phyloP scores from a whole-genome alignment of 257 asterid species.

The Datura wrightii region DNA sequence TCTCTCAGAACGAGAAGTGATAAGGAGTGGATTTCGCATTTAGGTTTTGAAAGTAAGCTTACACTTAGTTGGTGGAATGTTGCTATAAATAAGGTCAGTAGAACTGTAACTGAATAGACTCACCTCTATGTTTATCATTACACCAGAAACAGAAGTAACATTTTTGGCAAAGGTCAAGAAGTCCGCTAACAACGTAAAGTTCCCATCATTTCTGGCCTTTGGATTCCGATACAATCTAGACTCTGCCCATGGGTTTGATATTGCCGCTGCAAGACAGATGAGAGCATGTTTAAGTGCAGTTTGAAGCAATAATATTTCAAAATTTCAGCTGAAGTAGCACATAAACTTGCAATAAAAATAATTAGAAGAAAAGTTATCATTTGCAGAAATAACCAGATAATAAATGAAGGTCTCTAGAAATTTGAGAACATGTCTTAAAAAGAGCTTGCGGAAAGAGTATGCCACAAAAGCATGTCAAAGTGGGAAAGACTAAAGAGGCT shows the following conservation, averaged over 20 bases:
- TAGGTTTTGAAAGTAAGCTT: background rate
- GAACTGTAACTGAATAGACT: constrained; percentile 32
- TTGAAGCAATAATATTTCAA: constrained; percentile 12
- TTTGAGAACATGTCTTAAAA: background rate
- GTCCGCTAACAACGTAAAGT: constrained; percentile 53
- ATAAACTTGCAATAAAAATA: background rate
- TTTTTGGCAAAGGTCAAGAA: constrained; percentile 68
- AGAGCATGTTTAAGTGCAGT: constrained; percentile 27
- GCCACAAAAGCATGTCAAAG: constrained; percentile 17
- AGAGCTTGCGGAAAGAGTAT: background rate
- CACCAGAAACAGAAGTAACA: constrained; percentile 65
- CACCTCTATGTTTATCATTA: constrained; percentile 73
- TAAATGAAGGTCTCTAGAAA: background rate
- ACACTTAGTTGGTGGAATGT: background rate
- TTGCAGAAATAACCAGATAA: background rate
- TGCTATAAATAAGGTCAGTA: constrained; percentile 23
- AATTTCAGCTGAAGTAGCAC: background rate
- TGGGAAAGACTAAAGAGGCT: constrained; percentile 7
- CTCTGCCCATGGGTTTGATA: constrained; percentile 45
- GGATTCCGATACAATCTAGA: constrained; percentile 59
- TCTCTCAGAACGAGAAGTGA: background rate
- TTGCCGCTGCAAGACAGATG: constrained; percentile 62
- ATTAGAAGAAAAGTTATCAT: background rate
- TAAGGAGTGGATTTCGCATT: background rate
- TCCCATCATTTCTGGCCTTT: constrained; percentile 48